Evolutionary conservation across 768 basidiomycete genomes (phyloP).

Genomic region (Daedaleopsis nitida): DNA sequence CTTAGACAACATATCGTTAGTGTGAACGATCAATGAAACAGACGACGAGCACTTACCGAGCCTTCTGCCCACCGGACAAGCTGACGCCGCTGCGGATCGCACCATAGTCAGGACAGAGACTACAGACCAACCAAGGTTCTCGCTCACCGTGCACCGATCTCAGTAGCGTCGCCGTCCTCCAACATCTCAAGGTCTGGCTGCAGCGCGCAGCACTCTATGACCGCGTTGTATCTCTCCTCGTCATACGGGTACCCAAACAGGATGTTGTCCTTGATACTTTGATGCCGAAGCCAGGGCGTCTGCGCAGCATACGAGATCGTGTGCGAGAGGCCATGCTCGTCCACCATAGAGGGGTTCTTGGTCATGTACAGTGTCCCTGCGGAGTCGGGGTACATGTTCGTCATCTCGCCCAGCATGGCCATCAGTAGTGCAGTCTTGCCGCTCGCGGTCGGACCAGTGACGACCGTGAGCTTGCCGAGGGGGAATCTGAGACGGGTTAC

Average conservation of each 20-base stretch:
- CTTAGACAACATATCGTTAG: slow-evolving; percentile 33
- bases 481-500: slow-evolving; percentile 76
- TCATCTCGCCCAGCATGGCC: slow-evolving; percentile 76
- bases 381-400: slow-evolving; percentile 34
- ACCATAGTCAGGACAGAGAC: slow-evolving; percentile 4
- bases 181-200: slow-evolving; percentile 78
- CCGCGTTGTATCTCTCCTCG: slow-evolving; percentile 70
- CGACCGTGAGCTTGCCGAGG: slow-evolving; percentile 64
- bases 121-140: neutral
- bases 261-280: slow-evolving; percentile 62
- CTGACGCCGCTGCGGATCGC: slow-evolving; percentile 57
- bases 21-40: neutral
- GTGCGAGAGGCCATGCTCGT: slow-evolving; percentile 62
- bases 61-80: slow-evolving; percentile 83
- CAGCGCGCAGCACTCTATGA: slow-evolving; percentile 86
- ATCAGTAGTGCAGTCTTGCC: slow-evolving; percentile 83
- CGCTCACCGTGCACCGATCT: slow-evolving; percentile 71
- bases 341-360: slow-evolving; percentile 61
- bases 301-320: slow-evolving; percentile 51
- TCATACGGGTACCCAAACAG: slow-evolving; percentile 59
- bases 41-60: slow-evolving; percentile 45
- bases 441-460: slow-evolving; percentile 79
- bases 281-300: slow-evolving; percentile 46
- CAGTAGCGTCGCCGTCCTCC: slow-evolving; percentile 84
- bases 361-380: slow-evolving; percentile 62